Evolutionary conservation across 2,329 filamentous ascomycete species (phyloP).

Genomic region (Aspergillus tamarii): DNA sequence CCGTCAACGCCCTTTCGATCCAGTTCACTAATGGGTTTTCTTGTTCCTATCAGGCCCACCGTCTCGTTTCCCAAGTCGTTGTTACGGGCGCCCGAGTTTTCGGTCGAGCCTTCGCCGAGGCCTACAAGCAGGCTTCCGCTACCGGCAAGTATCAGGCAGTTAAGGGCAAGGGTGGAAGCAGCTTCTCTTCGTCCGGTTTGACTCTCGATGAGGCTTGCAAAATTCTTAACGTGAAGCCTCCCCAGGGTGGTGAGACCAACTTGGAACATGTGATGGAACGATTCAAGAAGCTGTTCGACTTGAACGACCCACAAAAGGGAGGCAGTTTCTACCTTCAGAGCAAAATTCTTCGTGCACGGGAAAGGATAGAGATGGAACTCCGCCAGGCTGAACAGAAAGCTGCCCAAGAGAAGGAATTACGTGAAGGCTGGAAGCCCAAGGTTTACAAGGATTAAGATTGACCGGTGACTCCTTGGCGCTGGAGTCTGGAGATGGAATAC

Average conservation of each 20-base stretch:
- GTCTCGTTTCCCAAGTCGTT: constrained; percentile 91
- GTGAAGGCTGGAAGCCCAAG: constrained; percentile 92
- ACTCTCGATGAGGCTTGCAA: constrained; percentile 96
- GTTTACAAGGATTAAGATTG: constrained; percentile 78
- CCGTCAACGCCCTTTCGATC: neutral
- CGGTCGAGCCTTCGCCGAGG: constrained; percentile 88
- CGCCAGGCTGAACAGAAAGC: constrained; percentile 71
- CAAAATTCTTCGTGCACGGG: constrained; percentile 88
- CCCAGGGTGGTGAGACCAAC: constrained; percentile 74
- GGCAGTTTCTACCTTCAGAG: constrained; percentile 98
- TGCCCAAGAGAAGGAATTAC: constrained; percentile 74
- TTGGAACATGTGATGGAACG: constrained; percentile 78
- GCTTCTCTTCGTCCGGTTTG: constrained; percentile 70
- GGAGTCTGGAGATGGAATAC: neutral
- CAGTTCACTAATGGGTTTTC: neutral
- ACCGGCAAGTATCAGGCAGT: constrained; percentile 75
- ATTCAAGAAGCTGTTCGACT: constrained; percentile 94
- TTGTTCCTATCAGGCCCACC: constrained; percentile 70
- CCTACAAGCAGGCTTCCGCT: constrained; percentile 92
- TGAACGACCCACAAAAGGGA: constrained; percentile 92
- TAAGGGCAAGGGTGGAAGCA: constrained; percentile 61
- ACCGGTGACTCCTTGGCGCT: neutral
- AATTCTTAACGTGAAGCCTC: constrained; percentile 93
- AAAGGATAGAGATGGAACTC: constrained; percentile 87
- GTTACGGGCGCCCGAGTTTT: constrained; percentile 88